These are phyloP conservation scores for Fusarium foetens DNA, from an alignment of 2,329 filamentous ascomycete genomes.

Conservation along the genomic window DNA sequence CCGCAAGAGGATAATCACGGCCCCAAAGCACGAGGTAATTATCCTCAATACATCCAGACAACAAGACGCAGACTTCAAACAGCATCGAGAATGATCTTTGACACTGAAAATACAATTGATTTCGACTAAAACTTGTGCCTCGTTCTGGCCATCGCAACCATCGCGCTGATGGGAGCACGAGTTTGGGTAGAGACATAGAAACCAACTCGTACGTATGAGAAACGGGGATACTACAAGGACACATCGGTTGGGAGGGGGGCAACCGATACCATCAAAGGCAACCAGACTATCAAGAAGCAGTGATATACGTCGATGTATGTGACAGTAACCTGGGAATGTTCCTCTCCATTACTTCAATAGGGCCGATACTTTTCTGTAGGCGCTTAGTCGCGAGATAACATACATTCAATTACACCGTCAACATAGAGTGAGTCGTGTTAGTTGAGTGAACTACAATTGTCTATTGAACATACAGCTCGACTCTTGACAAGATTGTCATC, in stretches of 20 bases:
- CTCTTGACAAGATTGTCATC: constrained; percentile 28
- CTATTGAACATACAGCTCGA: constrained; percentile 29
- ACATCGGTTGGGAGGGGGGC: background rate
- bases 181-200: background rate
- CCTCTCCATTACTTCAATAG: background rate
- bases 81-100: background rate
- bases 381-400: background rate
- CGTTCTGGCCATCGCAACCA: background rate
- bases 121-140: background rate
- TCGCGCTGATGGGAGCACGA: too few species aligned
- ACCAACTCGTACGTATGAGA: background rate
- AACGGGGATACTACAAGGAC: background rate
- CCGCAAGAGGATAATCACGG: background rate
- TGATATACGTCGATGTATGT: background rate
- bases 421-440: constrained; percentile 1
- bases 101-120: too few species aligned
- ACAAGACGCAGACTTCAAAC: background rate
- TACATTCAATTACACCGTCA: background rate
- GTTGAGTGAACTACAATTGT: constrained; percentile 34
- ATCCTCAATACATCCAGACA: background rate
- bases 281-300: background rate
- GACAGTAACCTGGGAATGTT: background rate
- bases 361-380: background rate
- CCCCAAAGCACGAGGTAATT: too few species aligned
- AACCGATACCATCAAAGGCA: background rate